These are phyloP conservation scores for Allantophomopsis lycopodina DNA, from an alignment of 2,329 filamentous ascomycete species.

Conservation along the genomic window DNA sequence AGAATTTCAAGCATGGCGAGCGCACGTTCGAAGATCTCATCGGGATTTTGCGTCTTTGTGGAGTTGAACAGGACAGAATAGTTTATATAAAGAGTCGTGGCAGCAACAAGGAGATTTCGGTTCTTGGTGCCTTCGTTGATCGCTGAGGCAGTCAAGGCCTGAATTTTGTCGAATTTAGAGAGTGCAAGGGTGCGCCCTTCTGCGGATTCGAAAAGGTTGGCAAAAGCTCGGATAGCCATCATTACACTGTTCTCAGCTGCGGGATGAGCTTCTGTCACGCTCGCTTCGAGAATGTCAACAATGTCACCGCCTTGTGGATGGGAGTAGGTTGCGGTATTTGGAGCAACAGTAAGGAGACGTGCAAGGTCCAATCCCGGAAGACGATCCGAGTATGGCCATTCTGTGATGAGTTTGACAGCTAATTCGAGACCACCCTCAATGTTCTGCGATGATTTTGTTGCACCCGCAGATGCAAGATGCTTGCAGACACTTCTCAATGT, in stretches of 20 bases:
- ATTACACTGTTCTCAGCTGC: constrained; percentile 71
- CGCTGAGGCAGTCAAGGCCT: constrained; percentile 36
- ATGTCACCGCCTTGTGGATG: constrained; percentile 40
- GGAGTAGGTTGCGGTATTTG: constrained; percentile 47
- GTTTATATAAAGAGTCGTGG: constrained; percentile 76
- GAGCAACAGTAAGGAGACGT: constrained; percentile 62
- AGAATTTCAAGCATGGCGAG: constrained; percentile 42
- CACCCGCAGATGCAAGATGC: constrained; percentile 41
- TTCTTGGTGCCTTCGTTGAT: constrained; percentile 56
- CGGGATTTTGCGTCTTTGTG: constrained; percentile 2
- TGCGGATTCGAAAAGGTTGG: constrained; percentile 69
- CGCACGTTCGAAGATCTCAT: constrained; percentile 23
- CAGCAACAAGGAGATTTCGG: constrained; percentile 69
- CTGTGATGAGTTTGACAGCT: constrained; percentile 57
- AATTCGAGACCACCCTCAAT: constrained; percentile 43
- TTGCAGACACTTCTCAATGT: constrained; percentile 45
- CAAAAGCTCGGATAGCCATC: constrained; percentile 70
- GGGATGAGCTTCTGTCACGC: constrained; percentile 39
- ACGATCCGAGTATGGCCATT: constrained; percentile 70
- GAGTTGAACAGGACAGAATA: constrained; percentile 58
- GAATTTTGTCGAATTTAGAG: constrained; percentile 36
- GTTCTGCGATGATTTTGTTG: constrained; percentile 24
- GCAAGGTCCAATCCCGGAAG: constrained; percentile 79
- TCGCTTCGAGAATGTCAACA: constrained; percentile 42
- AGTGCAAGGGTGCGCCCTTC: constrained; percentile 55